Conservation (phyloP, 208 protist species). For the Lotmaria passim region DNA sequence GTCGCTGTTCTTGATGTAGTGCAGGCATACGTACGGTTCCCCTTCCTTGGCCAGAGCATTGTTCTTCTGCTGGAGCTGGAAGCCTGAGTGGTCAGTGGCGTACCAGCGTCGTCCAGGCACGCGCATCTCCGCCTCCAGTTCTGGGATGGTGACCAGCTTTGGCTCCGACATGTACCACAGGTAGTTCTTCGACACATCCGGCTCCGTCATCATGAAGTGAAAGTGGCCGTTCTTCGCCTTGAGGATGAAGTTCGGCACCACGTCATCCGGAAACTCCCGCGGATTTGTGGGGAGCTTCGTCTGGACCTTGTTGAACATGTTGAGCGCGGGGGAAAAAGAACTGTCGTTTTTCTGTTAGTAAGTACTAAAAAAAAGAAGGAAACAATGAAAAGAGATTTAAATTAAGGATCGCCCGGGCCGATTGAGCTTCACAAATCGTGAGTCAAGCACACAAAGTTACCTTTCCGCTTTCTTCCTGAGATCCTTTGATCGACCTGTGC, state of each 20-base stretch:
- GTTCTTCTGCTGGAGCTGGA: slow-evolving; percentile 58
- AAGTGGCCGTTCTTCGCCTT: slow-evolving; percentile 75
- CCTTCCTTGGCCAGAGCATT: slow-evolving; percentile 58
- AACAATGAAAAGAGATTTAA: neutral
- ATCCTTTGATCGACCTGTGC: no score
- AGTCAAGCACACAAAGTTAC: no score
- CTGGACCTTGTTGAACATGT: neutral
- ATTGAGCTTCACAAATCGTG: neutral
- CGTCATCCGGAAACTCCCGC: slow-evolving; percentile 49
- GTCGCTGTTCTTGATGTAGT: slow-evolving; percentile 44
- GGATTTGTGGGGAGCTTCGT: slow-evolving; percentile 52
- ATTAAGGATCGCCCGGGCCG: neutral
- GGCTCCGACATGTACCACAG: slow-evolving; percentile 80
- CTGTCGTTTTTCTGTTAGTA: no score
- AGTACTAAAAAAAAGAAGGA: neutral
- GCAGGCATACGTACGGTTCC: slow-evolving; percentile 75
- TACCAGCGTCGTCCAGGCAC: slow-evolving; percentile 73
- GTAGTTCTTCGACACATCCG: slow-evolving; percentile 54
- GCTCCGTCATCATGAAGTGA: slow-evolving; percentile 61
- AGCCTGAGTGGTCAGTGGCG: slow-evolving; percentile 61
- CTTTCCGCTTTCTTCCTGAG: no score
- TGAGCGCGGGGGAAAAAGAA: no score
- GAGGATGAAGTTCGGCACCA: slow-evolving; percentile 60
- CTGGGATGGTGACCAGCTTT: slow-evolving; percentile 35
- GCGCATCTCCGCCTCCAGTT: slow-evolving; percentile 64